Evolutionary conservation across 495 filamentous ascomycete genomes (phyloP).

Genomic region (Daldinia concentrica): DNA sequence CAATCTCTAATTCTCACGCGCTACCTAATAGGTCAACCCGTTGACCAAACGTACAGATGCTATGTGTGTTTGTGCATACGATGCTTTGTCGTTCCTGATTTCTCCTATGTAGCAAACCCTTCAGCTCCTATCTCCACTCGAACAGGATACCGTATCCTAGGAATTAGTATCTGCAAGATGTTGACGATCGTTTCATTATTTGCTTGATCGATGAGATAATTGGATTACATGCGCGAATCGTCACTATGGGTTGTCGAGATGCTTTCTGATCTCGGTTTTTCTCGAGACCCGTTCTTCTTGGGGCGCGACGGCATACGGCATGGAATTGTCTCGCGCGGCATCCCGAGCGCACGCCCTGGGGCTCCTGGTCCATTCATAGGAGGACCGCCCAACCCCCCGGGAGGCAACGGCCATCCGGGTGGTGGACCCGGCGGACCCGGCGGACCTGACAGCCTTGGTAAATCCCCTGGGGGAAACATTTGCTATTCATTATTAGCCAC

Average conservation of each 20-base stretch:
- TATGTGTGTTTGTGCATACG: conserved; percentile 9
- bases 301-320: not conserved
- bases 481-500: conserved; percentile 9
- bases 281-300: not conserved
- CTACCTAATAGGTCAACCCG: conserved; percentile 13
- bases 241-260: not conserved
- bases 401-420: not conserved
- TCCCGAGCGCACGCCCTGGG: conserved; percentile 3
- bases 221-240: not conserved
- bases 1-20: not conserved
- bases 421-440: not conserved
- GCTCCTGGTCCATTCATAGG: not conserved
- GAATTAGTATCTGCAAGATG: not conserved
- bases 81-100: conserved; percentile 1
- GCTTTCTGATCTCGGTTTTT: not conserved
- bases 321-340: not conserved
- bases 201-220: not conserved
- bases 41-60: conserved; percentile 17
- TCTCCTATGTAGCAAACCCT: conserved; percentile 8
- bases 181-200: not conserved
- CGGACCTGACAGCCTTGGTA: not conserved
- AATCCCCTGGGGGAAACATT: not conserved
- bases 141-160: not conserved
- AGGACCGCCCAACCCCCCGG: not conserved
- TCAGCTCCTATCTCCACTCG: not conserved